Evolutionary conservation across 2,329 filamentous ascomycete genomes (phyloP).

Genomic region (Verticillium longisporum): DNA sequence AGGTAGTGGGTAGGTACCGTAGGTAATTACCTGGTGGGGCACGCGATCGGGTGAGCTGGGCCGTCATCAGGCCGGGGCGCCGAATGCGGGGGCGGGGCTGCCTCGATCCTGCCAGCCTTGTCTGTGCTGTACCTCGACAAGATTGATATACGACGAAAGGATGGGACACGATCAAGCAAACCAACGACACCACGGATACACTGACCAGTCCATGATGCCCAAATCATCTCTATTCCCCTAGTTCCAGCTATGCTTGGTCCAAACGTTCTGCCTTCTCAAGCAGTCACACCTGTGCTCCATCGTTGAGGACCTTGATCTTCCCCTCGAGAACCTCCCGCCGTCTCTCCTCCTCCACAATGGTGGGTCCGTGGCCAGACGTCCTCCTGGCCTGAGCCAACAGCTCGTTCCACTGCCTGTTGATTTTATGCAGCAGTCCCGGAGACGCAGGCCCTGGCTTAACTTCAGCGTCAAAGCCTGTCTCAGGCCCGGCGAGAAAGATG

Average conservation of each 20-base stretch:
- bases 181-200: not conserved
- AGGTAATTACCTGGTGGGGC: conserved; percentile 8
- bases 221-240: too few relatives aligned
- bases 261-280: too few relatives aligned
- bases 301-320: conserved; percentile 25
- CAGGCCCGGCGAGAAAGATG: not conserved
- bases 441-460: not conserved
- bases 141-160: too few relatives aligned
- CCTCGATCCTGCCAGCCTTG: not conserved
- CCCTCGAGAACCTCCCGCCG: conserved; percentile 26
- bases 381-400: conserved; percentile 11
- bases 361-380: conserved; percentile 3
- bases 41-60: conserved; percentile 14
- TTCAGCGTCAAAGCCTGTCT: not conserved
- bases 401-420: conserved; percentile 3
- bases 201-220: too few relatives aligned
- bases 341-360: conserved; percentile 20
- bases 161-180: not conserved
- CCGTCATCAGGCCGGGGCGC: not conserved
- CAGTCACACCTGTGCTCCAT: not conserved
- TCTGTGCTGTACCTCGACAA: too few relatives aligned
- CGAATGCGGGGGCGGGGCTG: not conserved
- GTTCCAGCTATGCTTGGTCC: too few relatives aligned
- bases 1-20: too few relatives aligned
- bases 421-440: not conserved